Evolutionary conservation across 2,329 filamentous ascomycete genomes (phyloP).

Genomic region (Septoria linicola): DNA sequence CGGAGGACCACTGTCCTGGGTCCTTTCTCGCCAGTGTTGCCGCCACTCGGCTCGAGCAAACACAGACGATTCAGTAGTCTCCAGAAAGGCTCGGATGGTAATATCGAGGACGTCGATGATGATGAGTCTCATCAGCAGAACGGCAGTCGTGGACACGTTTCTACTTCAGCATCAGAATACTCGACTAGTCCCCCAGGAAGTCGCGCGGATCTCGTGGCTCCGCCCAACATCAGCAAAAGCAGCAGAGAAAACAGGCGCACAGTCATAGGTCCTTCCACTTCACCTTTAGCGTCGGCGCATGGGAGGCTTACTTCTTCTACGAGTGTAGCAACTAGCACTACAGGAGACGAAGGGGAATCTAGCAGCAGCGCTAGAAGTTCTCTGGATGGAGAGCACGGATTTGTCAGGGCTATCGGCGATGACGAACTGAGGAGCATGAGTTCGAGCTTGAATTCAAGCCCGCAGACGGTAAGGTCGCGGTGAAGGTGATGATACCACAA

Average conservation of each 20-base stretch:
- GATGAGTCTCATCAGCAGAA: not conserved
- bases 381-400: conserved; percentile 23
- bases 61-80: conserved; percentile 24
- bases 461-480: conserved; percentile 2
- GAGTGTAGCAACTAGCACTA: not conserved
- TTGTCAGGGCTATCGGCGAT: conserved; percentile 21
- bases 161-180: conserved; percentile 9
- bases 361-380: conserved; percentile 6
- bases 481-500: not conserved
- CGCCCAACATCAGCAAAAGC: not conserved
- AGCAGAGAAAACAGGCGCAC: conserved; percentile 22
- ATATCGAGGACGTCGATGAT: conserved; percentile 19
- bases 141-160: not conserved
- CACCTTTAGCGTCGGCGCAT: conserved; percentile 5
- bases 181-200: conserved; percentile 7
- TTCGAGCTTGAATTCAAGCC: conserved; percentile 18
- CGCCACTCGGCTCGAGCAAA: conserved; percentile 11
- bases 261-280: conserved; percentile 23
- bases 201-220: not conserved
- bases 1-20: conserved; percentile 25
- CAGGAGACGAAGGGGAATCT: conserved; percentile 3
- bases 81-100: conserved; percentile 21
- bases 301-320: not conserved
- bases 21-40: conserved; percentile 10
- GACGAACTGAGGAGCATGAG: conserved; percentile 25